These are phyloP conservation scores for Pharus latifolius DNA, from an alignment of 176 grass and related monocot genomes.

Conservation along the genomic window DNA sequence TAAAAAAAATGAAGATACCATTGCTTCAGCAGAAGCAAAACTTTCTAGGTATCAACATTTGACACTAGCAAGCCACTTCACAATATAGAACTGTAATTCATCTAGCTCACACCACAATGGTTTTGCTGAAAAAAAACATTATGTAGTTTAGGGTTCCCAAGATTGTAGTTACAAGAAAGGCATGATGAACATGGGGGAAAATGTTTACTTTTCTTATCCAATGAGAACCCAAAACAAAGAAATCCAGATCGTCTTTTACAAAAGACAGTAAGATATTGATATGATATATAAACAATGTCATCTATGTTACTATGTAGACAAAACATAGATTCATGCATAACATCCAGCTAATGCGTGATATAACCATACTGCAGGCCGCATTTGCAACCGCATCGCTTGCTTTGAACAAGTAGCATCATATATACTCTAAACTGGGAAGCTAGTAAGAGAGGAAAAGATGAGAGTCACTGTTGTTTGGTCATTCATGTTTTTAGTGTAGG, in stretches of 20 bases:
- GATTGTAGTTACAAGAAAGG: not conserved
- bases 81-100: not conserved
- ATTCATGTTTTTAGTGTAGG: not conserved
- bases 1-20: not conserved
- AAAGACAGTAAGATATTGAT: not conserved
- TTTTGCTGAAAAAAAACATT: not conserved
- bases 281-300: no score
- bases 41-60: not conserved
- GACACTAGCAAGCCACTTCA: not conserved
- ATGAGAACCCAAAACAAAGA: not conserved
- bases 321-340: no score
- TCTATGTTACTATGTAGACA: no score
- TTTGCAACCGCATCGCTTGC: no score
- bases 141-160: not conserved
- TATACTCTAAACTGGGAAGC: no score
- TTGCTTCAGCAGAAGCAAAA: not conserved
- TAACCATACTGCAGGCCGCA: no score
- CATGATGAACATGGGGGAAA: not conserved
- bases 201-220: not conserved
- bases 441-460: no score
- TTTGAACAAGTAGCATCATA: no score
- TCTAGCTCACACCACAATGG: not conserved
- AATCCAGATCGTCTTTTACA: no score
- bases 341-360: no score
- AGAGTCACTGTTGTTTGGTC: no score